Percentiles rank a stretch among this genome's conserved stretches.
These are phyloP conservation scores for Beauveria australis DNA, from an alignment of 2,329 filamentous ascomycete species.

Conservation along the genomic window DNA sequence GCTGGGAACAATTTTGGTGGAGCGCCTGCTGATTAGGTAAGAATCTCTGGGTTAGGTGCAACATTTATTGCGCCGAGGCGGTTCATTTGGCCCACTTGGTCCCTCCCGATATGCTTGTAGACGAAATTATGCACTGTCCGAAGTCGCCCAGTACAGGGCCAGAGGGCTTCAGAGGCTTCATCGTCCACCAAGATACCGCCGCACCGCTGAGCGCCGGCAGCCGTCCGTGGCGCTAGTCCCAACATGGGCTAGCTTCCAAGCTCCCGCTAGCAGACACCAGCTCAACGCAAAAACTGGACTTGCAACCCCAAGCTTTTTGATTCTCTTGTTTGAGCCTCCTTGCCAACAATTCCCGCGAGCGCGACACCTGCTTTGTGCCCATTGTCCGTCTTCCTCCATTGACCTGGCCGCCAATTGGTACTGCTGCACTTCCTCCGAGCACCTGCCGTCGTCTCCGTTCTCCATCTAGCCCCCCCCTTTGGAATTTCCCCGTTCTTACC, in stretches of 20 bases:
- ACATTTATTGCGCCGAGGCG: neutral
- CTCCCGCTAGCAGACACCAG: constrained; percentile 10
- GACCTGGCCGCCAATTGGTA: constrained; percentile 9
- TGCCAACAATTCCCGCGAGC: constrained; percentile 12
- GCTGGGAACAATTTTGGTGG: neutral
- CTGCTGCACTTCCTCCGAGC: neutral
- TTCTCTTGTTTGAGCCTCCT: constrained; percentile 6
- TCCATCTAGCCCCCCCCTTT: neutral
- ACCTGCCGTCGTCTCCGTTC: neutral
- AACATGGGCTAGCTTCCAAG: constrained; percentile 6
- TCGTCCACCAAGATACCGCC: neutral
- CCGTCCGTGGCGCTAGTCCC: constrained; percentile 10
- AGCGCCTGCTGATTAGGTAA: constrained; percentile 1
- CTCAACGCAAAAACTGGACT: constrained; percentile 14
- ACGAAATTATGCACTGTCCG: constrained; percentile 8
- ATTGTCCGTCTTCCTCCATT: neutral
- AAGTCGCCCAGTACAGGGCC: neutral
- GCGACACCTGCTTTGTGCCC: constrained; percentile 7
- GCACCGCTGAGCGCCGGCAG: constrained; percentile 11
- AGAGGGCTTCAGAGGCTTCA: neutral
- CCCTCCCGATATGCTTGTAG: constrained; percentile 8
- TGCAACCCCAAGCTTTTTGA: constrained; percentile 12
- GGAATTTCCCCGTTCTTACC: neutral
- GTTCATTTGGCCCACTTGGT: neutral
- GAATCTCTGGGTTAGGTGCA: constrained; percentile 9